A percentile compares a stretch with the other conserved stretches of the same genome.
phyloP scores from a whole-genome alignment of 139 green algal genomes.

The Marvania coccoides region DNA sequence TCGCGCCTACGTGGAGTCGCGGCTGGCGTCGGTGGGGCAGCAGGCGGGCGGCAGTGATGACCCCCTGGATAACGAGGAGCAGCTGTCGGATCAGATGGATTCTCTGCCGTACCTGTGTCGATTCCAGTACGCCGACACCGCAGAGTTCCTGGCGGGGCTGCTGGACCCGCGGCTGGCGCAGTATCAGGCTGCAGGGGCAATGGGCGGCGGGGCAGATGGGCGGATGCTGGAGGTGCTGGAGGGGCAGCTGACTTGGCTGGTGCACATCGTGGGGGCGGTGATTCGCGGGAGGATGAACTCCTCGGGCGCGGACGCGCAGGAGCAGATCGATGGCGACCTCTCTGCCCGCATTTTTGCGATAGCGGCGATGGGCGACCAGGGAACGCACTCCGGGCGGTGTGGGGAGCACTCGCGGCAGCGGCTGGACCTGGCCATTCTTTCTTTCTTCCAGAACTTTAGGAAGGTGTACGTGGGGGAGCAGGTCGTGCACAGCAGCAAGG shows the following conservation, averaged over 20 bases:
- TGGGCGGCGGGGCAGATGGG: slow-evolving; percentile 1
- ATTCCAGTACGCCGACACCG: slow-evolving; percentile 87
- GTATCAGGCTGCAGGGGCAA: slow-evolving; percentile 24
- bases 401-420: slow-evolving; percentile 68
- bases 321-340: slow-evolving; percentile 90
- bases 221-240: slow-evolving; percentile 74
- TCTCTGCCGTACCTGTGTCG: slow-evolving; percentile 83
- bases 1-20: slow-evolving; percentile 80
- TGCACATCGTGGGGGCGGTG: slow-evolving; percentile 89
- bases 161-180: slow-evolving; percentile 70
- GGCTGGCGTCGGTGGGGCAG: slow-evolving; percentile 68
- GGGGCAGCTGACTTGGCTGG: slow-evolving; percentile 95
- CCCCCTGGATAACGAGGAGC: slow-evolving; percentile 89
- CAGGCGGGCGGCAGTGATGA: slow-evolving; percentile 62
- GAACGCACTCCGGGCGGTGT: slow-evolving; percentile 35
- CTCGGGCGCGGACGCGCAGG: slow-evolving; percentile 45
- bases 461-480: slow-evolving; percentile 91
- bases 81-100: slow-evolving; percentile 89
- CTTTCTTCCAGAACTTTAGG: slow-evolving; percentile 94
- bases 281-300: slow-evolving; percentile 73
- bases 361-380: slow-evolving; percentile 63
- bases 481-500: slow-evolving; percentile 92
- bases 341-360: slow-evolving; percentile 78
- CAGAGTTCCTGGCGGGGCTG: slow-evolving; percentile 54
- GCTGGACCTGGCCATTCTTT: slow-evolving; percentile 82